Evolutionary conservation across 345 rosid species (phyloP).

Genomic region (Eucalyptus rudis): DNA sequence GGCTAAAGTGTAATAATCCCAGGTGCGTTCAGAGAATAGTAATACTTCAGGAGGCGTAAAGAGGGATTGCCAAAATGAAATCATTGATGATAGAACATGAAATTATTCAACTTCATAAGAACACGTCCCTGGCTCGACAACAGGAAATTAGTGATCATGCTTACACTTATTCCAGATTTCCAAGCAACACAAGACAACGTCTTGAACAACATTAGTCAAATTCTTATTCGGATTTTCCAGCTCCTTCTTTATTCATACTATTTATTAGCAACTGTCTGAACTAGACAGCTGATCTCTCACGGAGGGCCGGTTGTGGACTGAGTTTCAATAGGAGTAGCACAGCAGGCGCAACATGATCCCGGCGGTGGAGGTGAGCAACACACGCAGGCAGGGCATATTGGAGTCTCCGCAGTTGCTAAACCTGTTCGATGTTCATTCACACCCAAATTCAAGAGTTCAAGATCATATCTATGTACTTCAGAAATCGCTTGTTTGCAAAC

Average conservation of each 20-base stretch:
- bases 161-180: neutral
- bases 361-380: slow-evolving; percentile 13
- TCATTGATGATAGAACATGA: neutral
- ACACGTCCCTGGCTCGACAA: neutral
- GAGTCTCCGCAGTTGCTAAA: neutral
- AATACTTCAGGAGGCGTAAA: neutral
- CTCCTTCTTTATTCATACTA: neutral
- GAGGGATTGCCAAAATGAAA: neutral
- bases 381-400: neutral
- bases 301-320: neutral
- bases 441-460: neutral
- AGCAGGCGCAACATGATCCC: slow-evolving; percentile 7
- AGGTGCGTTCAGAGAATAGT: neutral
- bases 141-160: neutral
- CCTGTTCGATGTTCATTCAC: neutral
- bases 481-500: too few species aligned
- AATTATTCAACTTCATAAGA: neutral
- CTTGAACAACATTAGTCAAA: neutral
- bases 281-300: neutral
- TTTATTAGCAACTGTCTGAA: neutral
- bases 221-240: neutral
- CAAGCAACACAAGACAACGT: neutral
- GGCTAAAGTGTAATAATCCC: neutral
- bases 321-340: neutral
- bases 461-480: neutral